A percentile compares a stretch with the other conserved stretches of the same genome.
Conservation (phyloP, 495 filamentous ascomycete genomes). For the Amphirosellinia nigrospora region DNA sequence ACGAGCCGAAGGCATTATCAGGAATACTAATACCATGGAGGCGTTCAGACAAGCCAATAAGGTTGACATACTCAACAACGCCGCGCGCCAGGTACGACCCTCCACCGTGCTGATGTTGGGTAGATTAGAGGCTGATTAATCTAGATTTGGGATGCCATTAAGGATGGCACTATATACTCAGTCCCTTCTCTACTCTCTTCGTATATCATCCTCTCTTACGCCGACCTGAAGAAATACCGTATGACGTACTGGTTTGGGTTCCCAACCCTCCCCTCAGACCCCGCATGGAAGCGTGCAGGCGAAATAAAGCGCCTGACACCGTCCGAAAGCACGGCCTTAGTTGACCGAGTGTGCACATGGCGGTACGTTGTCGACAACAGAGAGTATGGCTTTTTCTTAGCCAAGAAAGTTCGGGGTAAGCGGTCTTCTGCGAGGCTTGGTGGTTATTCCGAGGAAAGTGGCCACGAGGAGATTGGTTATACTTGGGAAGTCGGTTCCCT, state of each 20-base stretch:
- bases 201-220: slow-evolving; percentile 89
- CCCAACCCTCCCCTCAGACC: slow-evolving; percentile 87
- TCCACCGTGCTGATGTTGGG: neutral
- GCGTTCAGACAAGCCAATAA: slow-evolving; percentile 85
- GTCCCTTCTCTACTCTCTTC: slow-evolving; percentile 88
- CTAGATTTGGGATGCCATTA: slow-evolving; percentile 96
- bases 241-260: slow-evolving; percentile 97
- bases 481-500: slow-evolving; percentile 78
- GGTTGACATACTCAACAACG: slow-evolving; percentile 69
- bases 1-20: slow-evolving; percentile 90
- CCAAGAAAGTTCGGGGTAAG: slow-evolving; percentile 65
- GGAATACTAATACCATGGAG: slow-evolving; percentile 95
- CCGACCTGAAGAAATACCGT: slow-evolving; percentile 93
- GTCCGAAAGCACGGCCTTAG: slow-evolving; percentile 73
- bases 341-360: slow-evolving; percentile 86
- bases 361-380: slow-evolving; percentile 75
- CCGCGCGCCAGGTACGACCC: slow-evolving; percentile 72
- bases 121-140: slow-evolving; percentile 26
- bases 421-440: slow-evolving; percentile 22
- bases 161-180: slow-evolving; percentile 93
- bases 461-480: slow-evolving; percentile 60
- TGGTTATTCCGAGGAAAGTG: slow-evolving; percentile 38
- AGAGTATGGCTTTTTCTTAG: slow-evolving; percentile 94
- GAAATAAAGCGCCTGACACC: slow-evolving; percentile 60
- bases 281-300: slow-evolving; percentile 68